phyloP scores from a whole-genome alignment of 2,329 filamentous ascomycete species.

The Clonostachys byssicola region DNA sequence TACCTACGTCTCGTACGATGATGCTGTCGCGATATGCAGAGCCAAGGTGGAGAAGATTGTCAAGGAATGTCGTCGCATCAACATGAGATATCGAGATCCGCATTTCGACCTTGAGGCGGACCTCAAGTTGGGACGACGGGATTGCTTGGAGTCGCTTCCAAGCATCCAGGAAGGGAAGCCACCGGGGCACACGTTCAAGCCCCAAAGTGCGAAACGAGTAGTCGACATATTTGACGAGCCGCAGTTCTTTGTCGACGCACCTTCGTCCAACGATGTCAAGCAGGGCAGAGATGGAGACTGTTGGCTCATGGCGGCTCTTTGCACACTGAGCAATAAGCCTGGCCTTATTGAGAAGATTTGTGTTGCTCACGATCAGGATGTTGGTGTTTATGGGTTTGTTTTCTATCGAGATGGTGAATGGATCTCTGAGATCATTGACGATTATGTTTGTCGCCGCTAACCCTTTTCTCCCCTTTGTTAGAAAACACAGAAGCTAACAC shows the following conservation, averaged over 20 bases:
- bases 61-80: conserved; percentile 66
- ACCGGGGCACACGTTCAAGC: conserved; percentile 27
- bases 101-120: conserved; percentile 83
- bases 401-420: conserved; percentile 80
- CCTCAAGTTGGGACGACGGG: conserved; percentile 53
- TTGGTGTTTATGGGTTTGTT: conserved; percentile 83
- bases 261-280: conserved; percentile 71
- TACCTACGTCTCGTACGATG: conserved; percentile 65
- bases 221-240: conserved; percentile 73
- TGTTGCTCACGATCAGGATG: conserved; percentile 65
- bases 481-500: background rate
- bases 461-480: background rate
- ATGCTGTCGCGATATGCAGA: conserved; percentile 65
- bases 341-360: conserved; percentile 70
- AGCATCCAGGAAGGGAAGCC: conserved; percentile 3
- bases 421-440: conserved; percentile 54
- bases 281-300: conserved; percentile 80
- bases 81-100: conserved; percentile 83
- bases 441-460: conserved; percentile 30
- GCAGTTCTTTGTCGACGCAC: conserved; percentile 73
- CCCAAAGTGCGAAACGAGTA: conserved; percentile 63
- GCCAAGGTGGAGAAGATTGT: conserved; percentile 60
- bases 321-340: conserved; percentile 69
- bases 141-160: conserved; percentile 42
- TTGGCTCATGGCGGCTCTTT: conserved; percentile 80